Base-by-base conservation (phyloP, 352 stramenopile genomes). In the Globisporangium spinosum region DNA sequence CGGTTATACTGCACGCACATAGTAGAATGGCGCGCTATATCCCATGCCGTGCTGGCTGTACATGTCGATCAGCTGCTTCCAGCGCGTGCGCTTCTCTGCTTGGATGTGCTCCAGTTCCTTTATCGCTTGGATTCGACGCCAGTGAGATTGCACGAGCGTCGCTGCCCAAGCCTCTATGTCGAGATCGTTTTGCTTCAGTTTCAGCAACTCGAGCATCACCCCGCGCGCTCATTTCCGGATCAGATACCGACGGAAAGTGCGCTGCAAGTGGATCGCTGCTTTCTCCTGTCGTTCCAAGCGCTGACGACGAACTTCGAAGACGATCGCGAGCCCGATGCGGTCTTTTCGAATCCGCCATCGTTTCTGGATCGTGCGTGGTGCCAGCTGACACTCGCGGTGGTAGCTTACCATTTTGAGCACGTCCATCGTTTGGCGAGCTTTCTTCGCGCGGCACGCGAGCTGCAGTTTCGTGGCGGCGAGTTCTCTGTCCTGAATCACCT, bases 51-150 rank as follows among this genome's bases (percentile, higher is more conserved):
- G 84, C 17, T 90, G 71, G 63, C 91, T 94, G 61, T 93, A 80
- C 2, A 85, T 84, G 62, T 97, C 91, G 45, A 95, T 77, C 61
- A 98, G 87, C 53, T 97, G 85, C 76, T 98, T 98, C 95, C 95
- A 98, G 40, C 90, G 79, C 25, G 82, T 84, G 22, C 83, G 77
- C 49, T 82, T 81, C 2, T 61, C 64, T 0, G 65, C 68, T 23
- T 87, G 77, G 20, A 79, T 72, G 0, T 69, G 64, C 25, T 71
- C 65, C 57, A 89, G 56, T 45, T 77, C 69, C 35, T 27, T 58
- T 27, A 72, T 69, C 0, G 84, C 86, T 62, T 83, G 62, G 7
- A 69, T 55, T 10, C 83, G 72, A 45, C 86, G 76, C 81, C 80
- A 94, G 59, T 91, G 77, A 0, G 74, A 71, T 60, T 94, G 86